Evolutionary conservation across 306 rosid species (phyloP), one percentile per base, ranked within the genome.

Genomic region (Abrus precatorius): DNA sequence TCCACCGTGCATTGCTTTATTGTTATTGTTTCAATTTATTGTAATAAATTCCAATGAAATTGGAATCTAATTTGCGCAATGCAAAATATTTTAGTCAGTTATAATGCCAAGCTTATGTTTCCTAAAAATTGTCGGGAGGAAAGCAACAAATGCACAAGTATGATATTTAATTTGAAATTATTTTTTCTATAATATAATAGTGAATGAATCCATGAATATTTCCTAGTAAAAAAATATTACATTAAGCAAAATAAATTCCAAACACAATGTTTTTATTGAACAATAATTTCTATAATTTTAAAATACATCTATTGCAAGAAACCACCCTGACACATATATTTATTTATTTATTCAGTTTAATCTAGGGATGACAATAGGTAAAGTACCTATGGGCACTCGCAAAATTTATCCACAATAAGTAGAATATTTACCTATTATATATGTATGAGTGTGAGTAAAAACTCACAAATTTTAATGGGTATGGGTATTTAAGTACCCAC

Each of bases 41-140:
- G 30, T 65, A 14, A 48, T 80, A n/a, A 83, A 57, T 53, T 77
- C 61, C 20, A 70, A 38, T 61, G 50, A 72, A 54, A 62, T 62
- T 81, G 45, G 8, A 13, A 64, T 20, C 44, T 82, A 68, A 69
- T 54, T 68, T 82, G 41, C 6, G 28, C 6, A 69, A 41, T 89
- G 63, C 72, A 43, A 38, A 8, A 57, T 6, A 82, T 83, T 82
- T 69, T 92, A 93, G 98, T 89, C 97, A 0, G 81, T 91, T 47
- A 86, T 93, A 78, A 69, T 93, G 82, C 98, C 97, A 3, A 55
- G 91, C 29, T 52, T 89, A 38, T 93, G 97, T 54, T 93, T 93
- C 77, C 74, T 93, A 81, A 91, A 81, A 87, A 91, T 93, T 52
- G 78, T 85, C 84, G 91, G 92, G 61, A 87, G 69, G 40, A 90